Conservation (phyloP, 148 eudicot genomes). For the Mesembryanthemum crystallinum region DNA sequence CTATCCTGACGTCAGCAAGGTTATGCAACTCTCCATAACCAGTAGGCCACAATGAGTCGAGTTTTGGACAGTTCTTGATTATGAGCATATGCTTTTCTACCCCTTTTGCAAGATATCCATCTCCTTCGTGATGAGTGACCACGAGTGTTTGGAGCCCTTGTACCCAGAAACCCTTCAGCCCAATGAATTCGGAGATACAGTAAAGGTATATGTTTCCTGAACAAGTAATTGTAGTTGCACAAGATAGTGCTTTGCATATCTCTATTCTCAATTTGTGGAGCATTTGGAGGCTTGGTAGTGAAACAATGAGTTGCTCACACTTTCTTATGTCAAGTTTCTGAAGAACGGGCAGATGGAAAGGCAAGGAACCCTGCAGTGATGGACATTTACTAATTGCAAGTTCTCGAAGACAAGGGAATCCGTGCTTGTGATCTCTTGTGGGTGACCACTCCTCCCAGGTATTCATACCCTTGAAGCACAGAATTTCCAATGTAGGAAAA, state of each 20-base stretch:
- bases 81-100: background rate
- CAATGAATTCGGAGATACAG: background rate
- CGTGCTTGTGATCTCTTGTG: background rate
- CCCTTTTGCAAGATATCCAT: background rate
- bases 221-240: background rate
- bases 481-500: background rate
- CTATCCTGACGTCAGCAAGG: no score
- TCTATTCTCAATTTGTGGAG: background rate
- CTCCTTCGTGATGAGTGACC: background rate
- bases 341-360: background rate
- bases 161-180: background rate
- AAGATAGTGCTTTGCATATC: no score
- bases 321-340: background rate
- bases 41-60: no score
- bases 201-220: background rate
- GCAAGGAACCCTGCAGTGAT: slow-evolving; percentile 6
- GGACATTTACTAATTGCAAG: background rate
- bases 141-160: background rate
- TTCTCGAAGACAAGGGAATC: background rate
- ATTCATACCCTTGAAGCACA: background rate
- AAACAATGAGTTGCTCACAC: background rate
- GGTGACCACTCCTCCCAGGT: slow-evolving; percentile 7
- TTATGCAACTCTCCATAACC: no score
- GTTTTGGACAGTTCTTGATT: no score
- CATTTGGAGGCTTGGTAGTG: background rate